Evolutionary conservation across 2,329 filamentous ascomycete genomes (phyloP).

Genomic region (Furcasterigmium sp.): DNA sequence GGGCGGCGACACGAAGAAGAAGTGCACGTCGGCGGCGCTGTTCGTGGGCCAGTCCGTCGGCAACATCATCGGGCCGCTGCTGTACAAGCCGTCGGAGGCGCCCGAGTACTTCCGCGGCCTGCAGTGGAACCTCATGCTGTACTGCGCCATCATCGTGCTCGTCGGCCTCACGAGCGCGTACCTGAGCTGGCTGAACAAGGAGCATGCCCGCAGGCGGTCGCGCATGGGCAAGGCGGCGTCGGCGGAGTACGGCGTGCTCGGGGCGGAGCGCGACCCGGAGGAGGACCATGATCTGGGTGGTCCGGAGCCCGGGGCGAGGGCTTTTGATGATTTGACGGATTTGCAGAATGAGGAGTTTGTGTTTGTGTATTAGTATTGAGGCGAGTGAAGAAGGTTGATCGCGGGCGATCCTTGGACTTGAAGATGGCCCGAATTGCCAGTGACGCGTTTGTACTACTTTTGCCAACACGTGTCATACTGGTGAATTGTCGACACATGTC

Average conservation of each 20-base stretch:
- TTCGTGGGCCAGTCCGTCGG: slow-evolving; percentile 58
- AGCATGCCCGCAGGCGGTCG: slow-evolving; percentile 27
- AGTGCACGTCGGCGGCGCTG: slow-evolving; percentile 52
- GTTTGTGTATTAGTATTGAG: slow-evolving; percentile 40
- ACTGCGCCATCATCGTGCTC: slow-evolving; percentile 49
- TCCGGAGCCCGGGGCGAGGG: slow-evolving; percentile 30
- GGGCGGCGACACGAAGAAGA: slow-evolving; percentile 62
- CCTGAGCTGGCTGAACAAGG: slow-evolving; percentile 43
- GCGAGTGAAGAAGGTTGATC: no score
- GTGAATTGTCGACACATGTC: no score
- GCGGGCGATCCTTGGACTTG: no score
- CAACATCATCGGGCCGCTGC: slow-evolving; percentile 59
- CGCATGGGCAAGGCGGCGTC: slow-evolving; percentile 34
- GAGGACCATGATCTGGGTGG: not conserved
- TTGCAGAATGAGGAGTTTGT: slow-evolving; percentile 60
- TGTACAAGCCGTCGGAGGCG: slow-evolving; percentile 55
- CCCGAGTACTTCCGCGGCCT: slow-evolving; percentile 54
- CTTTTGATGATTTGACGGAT: slow-evolving; percentile 56
- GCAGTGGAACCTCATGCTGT: slow-evolving; percentile 53
- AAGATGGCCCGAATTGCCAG: no score
- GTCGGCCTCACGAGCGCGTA: slow-evolving; percentile 27
- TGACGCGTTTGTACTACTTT: no score
- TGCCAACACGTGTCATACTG: no score
- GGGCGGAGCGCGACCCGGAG: slow-evolving; percentile 21
- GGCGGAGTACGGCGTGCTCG: slow-evolving; percentile 56